phyloP scores from a whole-genome alignment of 805 yeast genomes.

The Saturnispora dispora region DNA sequence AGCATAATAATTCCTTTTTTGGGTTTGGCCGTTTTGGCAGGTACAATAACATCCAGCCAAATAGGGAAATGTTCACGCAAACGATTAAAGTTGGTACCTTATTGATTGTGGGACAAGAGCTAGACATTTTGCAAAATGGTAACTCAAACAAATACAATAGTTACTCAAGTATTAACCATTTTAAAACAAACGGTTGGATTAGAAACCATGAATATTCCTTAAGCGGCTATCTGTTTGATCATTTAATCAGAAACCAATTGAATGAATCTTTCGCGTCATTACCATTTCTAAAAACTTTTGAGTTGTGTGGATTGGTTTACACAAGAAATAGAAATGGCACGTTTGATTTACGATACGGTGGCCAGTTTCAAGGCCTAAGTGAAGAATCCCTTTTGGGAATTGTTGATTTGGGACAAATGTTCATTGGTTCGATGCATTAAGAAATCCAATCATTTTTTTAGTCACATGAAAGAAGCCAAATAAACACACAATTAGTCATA shows the following conservation, averaged over 20 bases:
- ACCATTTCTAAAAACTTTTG: conserved; percentile 20
- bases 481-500: background rate
- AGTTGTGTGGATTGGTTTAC: conserved; percentile 26
- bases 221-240: conserved; percentile 25
- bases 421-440: conserved; percentile 7
- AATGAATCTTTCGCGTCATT: conserved; percentile 16
- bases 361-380: conserved; percentile 19
- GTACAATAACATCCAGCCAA: conserved; percentile 1
- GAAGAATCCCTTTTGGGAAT: conserved; percentile 15
- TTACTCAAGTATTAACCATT: conserved; percentile 11
- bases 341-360: conserved; percentile 21
- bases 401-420: conserved; percentile 22
- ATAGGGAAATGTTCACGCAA: conserved; percentile 13
- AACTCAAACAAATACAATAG: conserved; percentile 8
- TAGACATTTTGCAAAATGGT: conserved; percentile 18
- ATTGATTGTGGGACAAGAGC: conserved; percentile 26
- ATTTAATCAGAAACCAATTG: conserved; percentile 20
- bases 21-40: conserved; percentile 9
- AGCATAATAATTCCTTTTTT: conserved; percentile 4
- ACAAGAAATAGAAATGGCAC: conserved; percentile 6
- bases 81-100: conserved; percentile 26
- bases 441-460: background rate
- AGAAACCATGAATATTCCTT: conserved; percentile 8
- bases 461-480: background rate
- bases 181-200: conserved; percentile 14